Conservation (phyloP, 1,139 yeast species). For the Tardiomyces blankii region DNA sequence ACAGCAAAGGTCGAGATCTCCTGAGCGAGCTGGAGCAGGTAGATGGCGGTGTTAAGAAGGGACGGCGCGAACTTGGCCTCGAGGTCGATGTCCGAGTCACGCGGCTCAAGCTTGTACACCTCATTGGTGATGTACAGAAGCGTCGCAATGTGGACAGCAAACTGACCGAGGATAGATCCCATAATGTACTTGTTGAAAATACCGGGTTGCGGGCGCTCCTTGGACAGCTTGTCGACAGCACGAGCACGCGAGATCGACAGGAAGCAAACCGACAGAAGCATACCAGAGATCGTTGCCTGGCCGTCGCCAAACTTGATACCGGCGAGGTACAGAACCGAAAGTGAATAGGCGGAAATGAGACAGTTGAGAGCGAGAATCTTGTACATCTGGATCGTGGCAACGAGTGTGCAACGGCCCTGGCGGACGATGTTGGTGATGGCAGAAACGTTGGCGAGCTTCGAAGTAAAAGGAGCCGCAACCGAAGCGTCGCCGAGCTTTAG, state of each 20-base stretch:
- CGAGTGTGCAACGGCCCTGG: slow-evolving; percentile 98
- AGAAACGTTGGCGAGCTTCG: slow-evolving; percentile 83
- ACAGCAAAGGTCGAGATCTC: slow-evolving; percentile 97
- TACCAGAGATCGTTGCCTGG: slow-evolving; percentile 89
- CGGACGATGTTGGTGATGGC: slow-evolving; percentile 91
- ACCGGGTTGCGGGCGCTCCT: slow-evolving; percentile 96
- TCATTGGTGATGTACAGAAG: slow-evolving; percentile 74
- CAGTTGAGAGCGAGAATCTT: slow-evolving; percentile 94
- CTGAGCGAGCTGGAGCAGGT: slow-evolving; percentile 86
- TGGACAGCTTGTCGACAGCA: slow-evolving; percentile 79
- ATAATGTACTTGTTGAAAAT: slow-evolving; percentile 89
- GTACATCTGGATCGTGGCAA: slow-evolving; percentile 97
- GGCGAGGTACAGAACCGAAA: slow-evolving; percentile 87
- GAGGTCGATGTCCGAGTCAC: slow-evolving; percentile 66
- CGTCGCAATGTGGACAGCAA: slow-evolving; percentile 80
- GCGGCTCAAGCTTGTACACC: slow-evolving; percentile 81
- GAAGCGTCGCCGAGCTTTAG: slow-evolving; percentile 97
- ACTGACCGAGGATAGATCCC: slow-evolving; percentile 96
- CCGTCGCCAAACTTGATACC: slow-evolving; percentile 98
- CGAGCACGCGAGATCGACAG: slow-evolving; percentile 90
- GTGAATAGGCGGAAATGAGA: slow-evolving; percentile 90
- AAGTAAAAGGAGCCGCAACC: slow-evolving; percentile 98
- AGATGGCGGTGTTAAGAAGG: slow-evolving; percentile 89
- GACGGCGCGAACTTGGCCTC: slow-evolving; percentile 87
- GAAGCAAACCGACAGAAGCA: slow-evolving; percentile 87